A percentile compares a stretch with the other conserved stretches of the same genome.
These are phyloP conservation scores for Ceriops tagal DNA, from an alignment of 345 rosid genomes.

Conservation along the genomic window DNA sequence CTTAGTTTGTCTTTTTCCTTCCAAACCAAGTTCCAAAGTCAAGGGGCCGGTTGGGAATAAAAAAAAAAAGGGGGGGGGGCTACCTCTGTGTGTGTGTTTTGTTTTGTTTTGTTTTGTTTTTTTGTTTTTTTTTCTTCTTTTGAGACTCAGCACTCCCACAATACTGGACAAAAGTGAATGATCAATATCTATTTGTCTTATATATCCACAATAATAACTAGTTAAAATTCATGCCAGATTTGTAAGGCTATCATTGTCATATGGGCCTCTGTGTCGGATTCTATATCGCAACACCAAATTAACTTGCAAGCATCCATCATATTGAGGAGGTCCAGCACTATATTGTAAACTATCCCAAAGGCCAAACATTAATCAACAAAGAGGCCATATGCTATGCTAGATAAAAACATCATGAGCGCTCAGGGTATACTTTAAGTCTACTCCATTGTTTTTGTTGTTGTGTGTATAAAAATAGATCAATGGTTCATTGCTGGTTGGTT, in stretches of 20 bases:
- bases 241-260: conserved; percentile 14
- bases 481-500: conserved; percentile 8
- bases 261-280: neutral
- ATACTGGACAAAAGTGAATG: conserved; percentile 2
- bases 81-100: neutral
- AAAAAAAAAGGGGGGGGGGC: neutral
- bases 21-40: conserved; percentile 1
- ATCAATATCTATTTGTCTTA: conserved; percentile 1
- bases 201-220: neutral
- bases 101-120: no score
- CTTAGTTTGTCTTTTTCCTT: neutral
- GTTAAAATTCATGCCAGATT: neutral
- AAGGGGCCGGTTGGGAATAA: neutral
- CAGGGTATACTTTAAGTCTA: neutral
- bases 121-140: neutral
- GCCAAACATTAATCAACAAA: neutral
- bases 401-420: neutral
- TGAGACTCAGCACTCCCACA: neutral
- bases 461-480: neutral
- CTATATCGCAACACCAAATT: conserved; percentile 3
- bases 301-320: conserved; percentile 1
- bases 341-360: neutral
- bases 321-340: neutral
- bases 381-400: neutral
- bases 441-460: neutral